phyloP scores from a whole-genome alignment of 116 monocot species.

The Trichopus zeylanicus region DNA sequence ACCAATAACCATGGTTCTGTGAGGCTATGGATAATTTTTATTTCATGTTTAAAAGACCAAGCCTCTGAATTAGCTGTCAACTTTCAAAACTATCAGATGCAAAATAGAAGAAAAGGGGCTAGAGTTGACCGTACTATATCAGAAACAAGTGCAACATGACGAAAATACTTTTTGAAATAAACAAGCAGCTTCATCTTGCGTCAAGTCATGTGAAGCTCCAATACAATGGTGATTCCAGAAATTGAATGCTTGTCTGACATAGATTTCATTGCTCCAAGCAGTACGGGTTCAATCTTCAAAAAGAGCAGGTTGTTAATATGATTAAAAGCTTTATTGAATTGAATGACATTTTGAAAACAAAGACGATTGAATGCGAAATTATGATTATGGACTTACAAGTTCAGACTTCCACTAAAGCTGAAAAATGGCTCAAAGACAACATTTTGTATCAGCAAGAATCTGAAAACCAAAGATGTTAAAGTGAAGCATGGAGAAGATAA shows the following conservation, averaged over 20 bases:
- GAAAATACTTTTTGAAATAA: constrained; percentile 15
- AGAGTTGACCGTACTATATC: constrained; percentile 30
- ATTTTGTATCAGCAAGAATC: neutral
- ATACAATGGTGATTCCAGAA: neutral
- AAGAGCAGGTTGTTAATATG: constrained; percentile 15
- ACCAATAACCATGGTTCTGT: too few relatives aligned
- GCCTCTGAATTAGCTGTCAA: constrained; percentile 38
- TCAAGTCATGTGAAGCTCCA: constrained; percentile 7
- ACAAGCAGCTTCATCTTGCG: constrained; percentile 24
- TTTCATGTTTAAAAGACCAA: constrained; percentile 58
- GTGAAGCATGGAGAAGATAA: neutral
- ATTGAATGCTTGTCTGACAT: neutral
- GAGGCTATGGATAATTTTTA: too few relatives aligned
- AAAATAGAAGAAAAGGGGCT: constrained; percentile 39
- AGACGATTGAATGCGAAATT: constrained; percentile 13
- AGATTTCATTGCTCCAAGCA: constrained; percentile 1
- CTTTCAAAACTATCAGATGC: constrained; percentile 30
- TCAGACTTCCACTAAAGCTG: neutral
- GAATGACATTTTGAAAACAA: constrained; percentile 24
- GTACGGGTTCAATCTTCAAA: constrained; percentile 4
- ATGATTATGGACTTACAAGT: neutral
- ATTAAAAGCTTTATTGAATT: constrained; percentile 18
- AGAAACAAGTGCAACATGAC: constrained; percentile 22
- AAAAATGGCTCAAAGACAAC: constrained; percentile 3
- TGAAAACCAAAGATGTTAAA: constrained; percentile 1